These are phyloP conservation scores for Arthrobotrys pseudoclavata DNA, from an alignment of 2,329 filamentous ascomycete species.

Conservation along the genomic window DNA sequence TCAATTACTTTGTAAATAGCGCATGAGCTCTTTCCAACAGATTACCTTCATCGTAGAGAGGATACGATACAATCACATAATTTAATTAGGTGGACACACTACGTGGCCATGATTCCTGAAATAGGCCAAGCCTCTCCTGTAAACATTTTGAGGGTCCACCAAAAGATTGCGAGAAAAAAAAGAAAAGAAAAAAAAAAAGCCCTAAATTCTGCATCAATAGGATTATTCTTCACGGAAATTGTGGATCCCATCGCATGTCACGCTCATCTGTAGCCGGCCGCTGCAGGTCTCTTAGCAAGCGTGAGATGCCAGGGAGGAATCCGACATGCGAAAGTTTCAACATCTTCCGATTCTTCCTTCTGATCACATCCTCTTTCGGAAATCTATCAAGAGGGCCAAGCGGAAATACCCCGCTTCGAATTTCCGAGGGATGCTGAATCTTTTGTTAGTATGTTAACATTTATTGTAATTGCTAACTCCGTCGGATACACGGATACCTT, in stretches of 20 bases:
- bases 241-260: not conserved
- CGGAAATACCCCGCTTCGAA: not conserved
- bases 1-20: not conserved
- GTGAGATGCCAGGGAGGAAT: not conserved
- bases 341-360: slow-evolving; percentile 4
- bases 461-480: slow-evolving; percentile 4
- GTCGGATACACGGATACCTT: not conserved
- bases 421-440: not conserved
- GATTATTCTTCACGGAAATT: not conserved
- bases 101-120: not conserved
- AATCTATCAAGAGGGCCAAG: slow-evolving; percentile 9
- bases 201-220: not conserved
- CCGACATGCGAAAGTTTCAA: slow-evolving; percentile 9
- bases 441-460: not conserved
- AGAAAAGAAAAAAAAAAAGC: no score
- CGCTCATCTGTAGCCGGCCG: not conserved
- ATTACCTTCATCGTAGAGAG: not conserved
- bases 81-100: not conserved
- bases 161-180: not conserved
- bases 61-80: not conserved
- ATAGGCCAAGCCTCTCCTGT: not conserved
- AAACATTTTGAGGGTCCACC: not conserved
- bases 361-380: slow-evolving; percentile 21
- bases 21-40: slow-evolving; percentile 2
- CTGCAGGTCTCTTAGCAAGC: not conserved